A percentile compares a stretch with the other conserved stretches of the same genome.
phyloP scores from a whole-genome alignment of 78 protist species.

The Dictyostelium purpureum region DNA sequence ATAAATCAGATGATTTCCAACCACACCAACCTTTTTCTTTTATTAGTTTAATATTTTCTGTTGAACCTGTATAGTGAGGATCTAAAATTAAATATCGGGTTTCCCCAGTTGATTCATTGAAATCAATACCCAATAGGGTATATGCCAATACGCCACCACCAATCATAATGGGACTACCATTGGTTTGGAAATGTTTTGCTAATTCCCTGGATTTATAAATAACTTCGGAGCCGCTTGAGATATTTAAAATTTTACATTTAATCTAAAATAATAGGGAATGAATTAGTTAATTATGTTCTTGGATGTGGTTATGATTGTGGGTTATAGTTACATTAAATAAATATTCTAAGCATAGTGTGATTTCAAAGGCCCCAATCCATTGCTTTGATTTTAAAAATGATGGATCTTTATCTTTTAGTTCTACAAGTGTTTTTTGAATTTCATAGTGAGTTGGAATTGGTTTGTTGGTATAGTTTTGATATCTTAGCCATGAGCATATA shows the following conservation, averaged over 20 bases:
- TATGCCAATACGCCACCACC: conserved; percentile 94
- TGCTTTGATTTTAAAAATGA: conserved; percentile 75
- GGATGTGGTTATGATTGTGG: neutral
- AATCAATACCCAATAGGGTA: conserved; percentile 89
- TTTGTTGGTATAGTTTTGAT: conserved; percentile 25
- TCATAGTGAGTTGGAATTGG: conserved; percentile 80
- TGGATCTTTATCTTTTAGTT: conserved; percentile 58
- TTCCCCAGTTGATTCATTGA: conserved; percentile 71
- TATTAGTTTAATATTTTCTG: conserved; percentile 57
- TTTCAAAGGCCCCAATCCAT: conserved; percentile 94
- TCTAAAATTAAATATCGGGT: conserved; percentile 88
- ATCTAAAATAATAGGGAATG: neutral
- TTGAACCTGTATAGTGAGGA: conserved; percentile 89
- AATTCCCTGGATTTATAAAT: conserved; percentile 64
- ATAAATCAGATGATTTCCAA: conserved; percentile 58
- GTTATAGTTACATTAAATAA: conserved; percentile 53
- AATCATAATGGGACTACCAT: conserved; percentile 90
- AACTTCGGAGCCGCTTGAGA: conserved; percentile 66
- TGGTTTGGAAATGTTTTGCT: conserved; percentile 82
- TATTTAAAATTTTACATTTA: conserved; percentile 68
- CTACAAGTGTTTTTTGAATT: conserved; percentile 86
- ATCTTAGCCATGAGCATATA: conserved; percentile 79
- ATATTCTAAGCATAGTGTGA: conserved; percentile 51
- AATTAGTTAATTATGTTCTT: neutral
- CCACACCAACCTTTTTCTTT: conserved; percentile 79